Percentiles rank a stretch among this genome's conserved stretches.
These are phyloP conservation scores for Tylopilus sp. DNA, from an alignment of 1,284 basidiomycete genomes.

Conservation along the genomic window DNA sequence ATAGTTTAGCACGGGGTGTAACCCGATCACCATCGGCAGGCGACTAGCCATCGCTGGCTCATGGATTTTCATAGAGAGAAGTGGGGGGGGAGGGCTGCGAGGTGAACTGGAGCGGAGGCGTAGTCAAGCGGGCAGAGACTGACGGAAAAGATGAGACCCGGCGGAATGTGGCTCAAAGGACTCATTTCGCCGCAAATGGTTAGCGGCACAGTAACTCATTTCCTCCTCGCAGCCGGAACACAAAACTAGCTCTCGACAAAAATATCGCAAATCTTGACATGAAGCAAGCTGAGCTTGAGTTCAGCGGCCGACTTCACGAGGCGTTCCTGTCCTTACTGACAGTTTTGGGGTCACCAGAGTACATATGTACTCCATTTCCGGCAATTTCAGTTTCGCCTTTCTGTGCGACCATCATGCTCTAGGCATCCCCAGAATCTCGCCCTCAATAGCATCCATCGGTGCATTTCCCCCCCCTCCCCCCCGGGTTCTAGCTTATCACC, in stretches of 20 bases:
- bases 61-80: slow-evolving; percentile 15
- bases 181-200: slow-evolving; percentile 9
- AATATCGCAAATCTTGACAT: slow-evolving; percentile 27
- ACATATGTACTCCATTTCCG: background rate
- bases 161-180: slow-evolving; percentile 10
- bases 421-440: slow-evolving; percentile 1
- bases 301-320: slow-evolving; percentile 10
- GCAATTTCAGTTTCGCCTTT: background rate
- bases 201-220: slow-evolving; percentile 3
- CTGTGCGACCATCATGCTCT: slow-evolving; percentile 8
- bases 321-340: slow-evolving; percentile 28
- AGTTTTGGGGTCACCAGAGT: slow-evolving; percentile 30
- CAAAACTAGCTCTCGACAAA: slow-evolving; percentile 11
- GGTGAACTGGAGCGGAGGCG: background rate
- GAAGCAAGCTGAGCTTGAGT: slow-evolving; percentile 15
- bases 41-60: slow-evolving; percentile 7
- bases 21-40: slow-evolving; percentile 21
- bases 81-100: slow-evolving; percentile 6
- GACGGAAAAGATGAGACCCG: slow-evolving; percentile 18
- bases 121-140: slow-evolving; percentile 1
- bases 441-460: slow-evolving; percentile 3
- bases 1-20: slow-evolving; percentile 29
- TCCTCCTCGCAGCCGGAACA: background rate
- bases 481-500: slow-evolving; percentile 11
- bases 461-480: background rate